phyloP scores from a whole-genome alignment of 2,329 filamentous ascomycete species.

The Ascochyta lentis region DNA sequence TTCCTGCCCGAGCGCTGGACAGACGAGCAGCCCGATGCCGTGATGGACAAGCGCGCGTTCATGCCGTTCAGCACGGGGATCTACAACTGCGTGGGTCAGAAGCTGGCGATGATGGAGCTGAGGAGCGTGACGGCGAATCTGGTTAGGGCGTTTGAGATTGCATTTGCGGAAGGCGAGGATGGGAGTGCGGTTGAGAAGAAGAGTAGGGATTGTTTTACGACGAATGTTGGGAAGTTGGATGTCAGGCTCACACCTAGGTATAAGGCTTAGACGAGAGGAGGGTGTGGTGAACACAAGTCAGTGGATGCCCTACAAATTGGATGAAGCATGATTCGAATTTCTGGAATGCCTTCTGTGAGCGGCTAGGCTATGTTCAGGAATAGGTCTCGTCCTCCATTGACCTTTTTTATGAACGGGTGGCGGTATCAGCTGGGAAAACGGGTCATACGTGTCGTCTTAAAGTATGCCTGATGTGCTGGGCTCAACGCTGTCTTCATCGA shows the following conservation, averaged over 20 bases:
- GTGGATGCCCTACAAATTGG: no score
- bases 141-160: slow-evolving; percentile 66
- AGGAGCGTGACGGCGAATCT: slow-evolving; percentile 65
- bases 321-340: no score
- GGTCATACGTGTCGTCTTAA: no score
- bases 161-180: slow-evolving; percentile 36
- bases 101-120: slow-evolving; percentile 70
- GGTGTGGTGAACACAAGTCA: no score
- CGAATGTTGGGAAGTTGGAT: slow-evolving; percentile 40
- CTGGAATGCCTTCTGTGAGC: no score
- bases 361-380: no score
- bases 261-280: no score
- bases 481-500: no score
- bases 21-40: slow-evolving; percentile 25
- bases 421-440: no score
- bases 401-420: no score
- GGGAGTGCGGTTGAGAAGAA: slow-evolving; percentile 27
- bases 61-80: slow-evolving; percentile 73
- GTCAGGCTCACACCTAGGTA: slow-evolving; percentile 22
- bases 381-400: no score
- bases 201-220: slow-evolving; percentile 39
- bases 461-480: no score
- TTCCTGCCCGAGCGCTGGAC: slow-evolving; percentile 46
- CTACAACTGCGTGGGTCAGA: slow-evolving; percentile 75
- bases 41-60: slow-evolving; percentile 62